Evolutionary conservation across 208 protist genomes (phyloP), one percentile per base, ranked within the genome.

Genomic region (Angomonas ambiguus): DNA sequence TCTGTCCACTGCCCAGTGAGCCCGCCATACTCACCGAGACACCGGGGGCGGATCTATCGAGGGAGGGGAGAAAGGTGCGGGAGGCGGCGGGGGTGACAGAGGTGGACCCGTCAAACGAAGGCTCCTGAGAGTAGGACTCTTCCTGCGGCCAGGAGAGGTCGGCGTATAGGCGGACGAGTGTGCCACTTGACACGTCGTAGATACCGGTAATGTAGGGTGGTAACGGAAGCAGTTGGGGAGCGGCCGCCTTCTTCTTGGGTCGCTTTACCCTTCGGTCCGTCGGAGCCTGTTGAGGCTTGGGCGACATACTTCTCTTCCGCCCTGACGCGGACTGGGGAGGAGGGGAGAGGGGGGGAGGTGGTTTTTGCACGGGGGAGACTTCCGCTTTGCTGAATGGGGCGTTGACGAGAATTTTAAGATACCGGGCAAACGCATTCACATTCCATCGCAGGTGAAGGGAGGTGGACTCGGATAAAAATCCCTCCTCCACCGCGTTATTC

Each of bases 401-500:
- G 74, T 96, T 88, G 3, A 93, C 68, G 30, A 96, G 66, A 24
- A 96, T 84, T 59, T 96, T 96, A 6, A 93, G 68, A 61, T 96
- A 96, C 11, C 90, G 90, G 27, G 82, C 87, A 68, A 96, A 88
- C 24, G 90, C 90, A 58, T 96, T 83, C 35, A 92, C 51, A 72
- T 96, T 96, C 82, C 85, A 93, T 18, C 85, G 84, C 58, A 96
- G 82, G 65, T 96, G 90, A 55, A 87, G 62, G 30, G 87, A 67
- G 8, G 83, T 69, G 65, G 71, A 78, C 30, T 85, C 81, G 1
- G 87, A 70, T 20, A 96, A 60, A 65, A 80, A 88, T 34, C 90
- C 90, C 61, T 83, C 72, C 2, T 71, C 57, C 16, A 87, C 62
- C 5, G 82, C 80, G 62, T 93, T 91, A 74, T 87, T 96, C 34